phyloP scores from a whole-genome alignment of 495 filamentous ascomycete species.

The Podospora pseudoanserina region DNA sequence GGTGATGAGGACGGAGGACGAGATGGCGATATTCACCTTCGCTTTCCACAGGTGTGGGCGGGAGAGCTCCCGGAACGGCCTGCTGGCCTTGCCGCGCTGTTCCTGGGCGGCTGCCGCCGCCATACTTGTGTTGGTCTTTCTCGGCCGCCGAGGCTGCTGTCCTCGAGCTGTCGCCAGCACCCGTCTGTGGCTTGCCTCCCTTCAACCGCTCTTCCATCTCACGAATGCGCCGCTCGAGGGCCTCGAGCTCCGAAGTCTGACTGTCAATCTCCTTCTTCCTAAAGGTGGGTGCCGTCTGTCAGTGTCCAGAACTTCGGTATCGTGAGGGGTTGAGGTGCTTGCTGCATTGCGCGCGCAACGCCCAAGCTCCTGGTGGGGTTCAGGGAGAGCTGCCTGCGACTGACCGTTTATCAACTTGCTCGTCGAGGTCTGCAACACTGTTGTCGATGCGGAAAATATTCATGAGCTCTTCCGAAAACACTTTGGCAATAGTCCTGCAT shows the following conservation, averaged over 20 bases:
- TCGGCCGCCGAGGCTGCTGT: conserved; percentile 27
- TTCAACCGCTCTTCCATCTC: conserved; percentile 82
- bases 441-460: conserved; percentile 85
- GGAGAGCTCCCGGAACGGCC: conserved; percentile 48
- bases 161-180: neutral
- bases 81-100: conserved; percentile 42
- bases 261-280: conserved; percentile 69
- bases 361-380: conserved; percentile 4
- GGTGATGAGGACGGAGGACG: conserved; percentile 22
- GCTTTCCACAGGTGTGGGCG: conserved; percentile 54
- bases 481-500: conserved; percentile 75
- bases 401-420: conserved; percentile 82
- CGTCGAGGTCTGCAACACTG: conserved; percentile 69
- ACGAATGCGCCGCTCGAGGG: conserved; percentile 75
- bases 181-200: conserved; percentile 21
- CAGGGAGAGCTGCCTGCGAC: conserved; percentile 28
- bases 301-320: conserved; percentile 7
- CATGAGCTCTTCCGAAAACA: conserved; percentile 81
- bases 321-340: neutral
- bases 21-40: conserved; percentile 51
- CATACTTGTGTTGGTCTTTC: conserved; percentile 27
- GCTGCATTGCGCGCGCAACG: conserved; percentile 1
- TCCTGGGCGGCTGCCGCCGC: conserved; percentile 38
- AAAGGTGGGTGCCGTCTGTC: conserved; percentile 17
- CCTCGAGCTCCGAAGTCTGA: conserved; percentile 76